Evolutionary conservation across 2,329 filamentous ascomycete genomes (phyloP).

Genomic region (Graphilbum fragrans): DNA sequence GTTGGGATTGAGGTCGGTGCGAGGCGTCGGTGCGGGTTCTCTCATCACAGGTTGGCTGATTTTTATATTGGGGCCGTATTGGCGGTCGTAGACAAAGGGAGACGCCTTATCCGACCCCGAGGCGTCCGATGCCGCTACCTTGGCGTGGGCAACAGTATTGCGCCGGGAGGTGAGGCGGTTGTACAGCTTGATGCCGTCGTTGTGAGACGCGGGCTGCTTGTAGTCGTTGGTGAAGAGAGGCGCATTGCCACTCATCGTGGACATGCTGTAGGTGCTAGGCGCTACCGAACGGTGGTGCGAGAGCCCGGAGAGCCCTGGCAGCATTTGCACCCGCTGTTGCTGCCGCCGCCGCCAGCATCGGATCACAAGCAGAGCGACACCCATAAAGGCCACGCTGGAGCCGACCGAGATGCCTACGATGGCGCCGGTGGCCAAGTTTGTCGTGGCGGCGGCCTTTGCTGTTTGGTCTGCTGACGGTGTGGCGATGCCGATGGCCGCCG

Average conservation of each 20-base stretch:
- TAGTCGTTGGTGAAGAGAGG: slow-evolving; percentile 20
- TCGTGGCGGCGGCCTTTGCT: slow-evolving; percentile 10
- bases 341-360: slow-evolving; percentile 37
- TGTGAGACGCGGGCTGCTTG: slow-evolving; percentile 11
- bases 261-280: neutral
- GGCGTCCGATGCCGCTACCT: no score
- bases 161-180: slow-evolving; percentile 16
- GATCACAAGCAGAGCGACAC: slow-evolving; percentile 31
- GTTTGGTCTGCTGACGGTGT: slow-evolving; percentile 15
- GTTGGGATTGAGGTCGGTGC: no score
- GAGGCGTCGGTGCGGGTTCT: neutral
- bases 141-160: slow-evolving; percentile 4
- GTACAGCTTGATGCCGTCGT: slow-evolving; percentile 13
- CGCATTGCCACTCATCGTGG: slow-evolving; percentile 3
- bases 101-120: no score
- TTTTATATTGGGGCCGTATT: no score
- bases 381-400: slow-evolving; percentile 27
- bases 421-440: slow-evolving; percentile 30
- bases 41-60: no score
- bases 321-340: slow-evolving; percentile 18
- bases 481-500: slow-evolving; percentile 25
- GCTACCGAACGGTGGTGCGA: neutral
- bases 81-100: no score
- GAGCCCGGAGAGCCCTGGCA: neutral
- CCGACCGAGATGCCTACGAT: slow-evolving; percentile 42